Percentiles rank a stretch among this genome's conserved stretches.
These are phyloP conservation scores for Taphrina confusa DNA, from an alignment of 1,139 yeast genomes.

Conservation along the genomic window DNA sequence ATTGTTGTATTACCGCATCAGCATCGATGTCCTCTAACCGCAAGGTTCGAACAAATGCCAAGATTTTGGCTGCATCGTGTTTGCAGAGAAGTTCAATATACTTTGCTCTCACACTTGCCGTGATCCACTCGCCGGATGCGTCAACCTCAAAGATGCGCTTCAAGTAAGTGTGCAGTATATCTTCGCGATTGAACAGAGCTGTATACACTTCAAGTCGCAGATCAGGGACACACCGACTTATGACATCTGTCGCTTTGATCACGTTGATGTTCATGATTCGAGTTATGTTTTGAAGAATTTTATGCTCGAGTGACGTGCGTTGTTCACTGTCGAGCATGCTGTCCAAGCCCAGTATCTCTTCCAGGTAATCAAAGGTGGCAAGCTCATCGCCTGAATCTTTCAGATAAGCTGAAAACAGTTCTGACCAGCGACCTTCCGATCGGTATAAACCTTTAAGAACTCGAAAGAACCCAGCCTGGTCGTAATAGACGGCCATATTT, in stretches of 20 bases:
- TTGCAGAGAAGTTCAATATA: conserved; percentile 42
- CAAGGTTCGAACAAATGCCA: conserved; percentile 36
- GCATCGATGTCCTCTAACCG: conserved; percentile 37
- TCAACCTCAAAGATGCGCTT: conserved; percentile 38
- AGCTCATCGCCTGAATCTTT: conserved; percentile 39
- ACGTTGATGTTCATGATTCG: conserved; percentile 39
- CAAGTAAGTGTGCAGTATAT: conserved; percentile 42
- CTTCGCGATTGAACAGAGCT: conserved; percentile 33
- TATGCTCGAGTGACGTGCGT: conserved; percentile 31
- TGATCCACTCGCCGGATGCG: conserved; percentile 4
- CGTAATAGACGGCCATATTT: conserved; percentile 55
- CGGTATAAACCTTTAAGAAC: conserved; percentile 63
- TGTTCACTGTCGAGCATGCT: conserved; percentile 34
- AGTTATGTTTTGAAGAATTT: conserved; percentile 37
- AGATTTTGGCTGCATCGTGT: conserved; percentile 38
- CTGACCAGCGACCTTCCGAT: conserved; percentile 56
- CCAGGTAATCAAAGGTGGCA: conserved; percentile 43
- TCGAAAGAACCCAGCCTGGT: conserved; percentile 56
- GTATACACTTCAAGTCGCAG: conserved; percentile 41
- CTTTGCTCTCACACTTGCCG: background rate
- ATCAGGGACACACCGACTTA: conserved; percentile 42
- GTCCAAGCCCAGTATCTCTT: conserved; percentile 42
- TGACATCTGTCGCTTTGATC: conserved; percentile 39
- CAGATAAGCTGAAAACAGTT: conserved; percentile 54
- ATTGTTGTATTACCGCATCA: conserved; percentile 36